Base-by-base conservation (phyloP, 768 basidiomycete genomes). In the Pleurotus tuber-regium region DNA sequence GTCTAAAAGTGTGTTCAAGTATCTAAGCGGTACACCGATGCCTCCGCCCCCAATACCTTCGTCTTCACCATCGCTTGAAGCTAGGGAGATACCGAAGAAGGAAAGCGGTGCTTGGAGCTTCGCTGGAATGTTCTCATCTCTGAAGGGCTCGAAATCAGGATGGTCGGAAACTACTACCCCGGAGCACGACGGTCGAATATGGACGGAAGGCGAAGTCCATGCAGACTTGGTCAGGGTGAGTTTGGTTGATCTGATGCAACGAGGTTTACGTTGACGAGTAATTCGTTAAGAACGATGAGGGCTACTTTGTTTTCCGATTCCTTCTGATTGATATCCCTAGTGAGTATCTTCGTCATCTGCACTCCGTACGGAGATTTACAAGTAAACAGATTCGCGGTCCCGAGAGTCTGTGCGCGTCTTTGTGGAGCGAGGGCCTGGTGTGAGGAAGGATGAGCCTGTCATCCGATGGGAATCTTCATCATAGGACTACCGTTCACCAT, bases 191-290 rank as follows among this genome's bases (percentile, higher is more conserved):
- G 77, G 75, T 10, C 71, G 70, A 52, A 60, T 69, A 14, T 88
- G 77, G 68, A 83, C 76, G 14, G 88, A 91, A 54, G 89, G 90
- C 6, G 88, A 92, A 59, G 87, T 88, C 7, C 90, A 92, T 65
- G 90, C 82, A 7, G 84, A 87, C 66, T 75, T 90, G 35, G 73
- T 90, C 53, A 80, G 79, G 74, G 89, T 89, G 66, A 52, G 80
- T 71, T 38, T 12, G 21, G n/a, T 51, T 4, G 19, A n/a, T 50
- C 53, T 40, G 39, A 31, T 40, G 21, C 39, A 16, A 26, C 54
- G 30, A 23, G 39, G 42, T 19, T 47, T 54, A 35, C 47, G 53
- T 51, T 58, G 47, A 51, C 33, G 43, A 48, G 21, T 19, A 18
- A 23, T 24, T 41, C 56, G 48, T 25, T 39, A 62, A 91, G 89